A percentile compares a stretch with the other conserved stretches of the same genome.
phyloP scores from a whole-genome alignment of 148 eudicot genomes.

The Heliamphora exappendiculata region DNA sequence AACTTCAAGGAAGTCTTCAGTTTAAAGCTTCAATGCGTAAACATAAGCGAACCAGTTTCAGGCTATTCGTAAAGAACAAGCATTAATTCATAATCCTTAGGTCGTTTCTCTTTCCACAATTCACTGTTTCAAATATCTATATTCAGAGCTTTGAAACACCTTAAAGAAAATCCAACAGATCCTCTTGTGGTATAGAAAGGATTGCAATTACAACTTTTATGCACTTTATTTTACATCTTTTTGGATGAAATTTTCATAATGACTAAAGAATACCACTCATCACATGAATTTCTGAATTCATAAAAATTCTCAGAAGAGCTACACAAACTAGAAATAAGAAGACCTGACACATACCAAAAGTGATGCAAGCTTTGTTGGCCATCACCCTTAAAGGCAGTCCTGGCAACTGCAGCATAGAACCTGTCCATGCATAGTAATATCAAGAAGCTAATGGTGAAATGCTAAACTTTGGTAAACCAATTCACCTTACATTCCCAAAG shows the following conservation, averaged over 20 bases:
- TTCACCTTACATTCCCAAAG: conserved; percentile 81
- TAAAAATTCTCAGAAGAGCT: not conserved
- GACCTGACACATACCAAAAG: conserved; percentile 56
- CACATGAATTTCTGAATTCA: not conserved
- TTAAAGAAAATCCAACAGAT: not conserved
- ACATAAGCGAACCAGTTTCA: too few relatives aligned
- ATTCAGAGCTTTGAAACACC: not conserved
- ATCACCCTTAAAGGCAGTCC: conserved; percentile 94
- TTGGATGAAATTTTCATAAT: not conserved
- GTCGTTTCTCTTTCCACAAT: not conserved
- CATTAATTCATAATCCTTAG: not conserved
- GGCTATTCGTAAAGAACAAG: not conserved
- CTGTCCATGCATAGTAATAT: conserved; percentile 31
- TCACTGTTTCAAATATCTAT: not conserved
- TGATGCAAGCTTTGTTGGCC: conserved; percentile 94
- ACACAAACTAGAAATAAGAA: not conserved
- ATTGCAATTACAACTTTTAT: not conserved
- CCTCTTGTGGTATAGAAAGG: not conserved
- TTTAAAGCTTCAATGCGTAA: too few relatives aligned
- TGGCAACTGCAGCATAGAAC: conserved; percentile 91
- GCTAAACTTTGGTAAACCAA: conserved; percentile 9
- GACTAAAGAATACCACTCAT: not conserved
- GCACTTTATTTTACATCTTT: not conserved
- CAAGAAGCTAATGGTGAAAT: conserved; percentile 10
- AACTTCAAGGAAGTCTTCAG: too few relatives aligned